Evolutionary conservation across 768 basidiomycete species (phyloP).

Genomic region (Gautieria morchelliformis): DNA sequence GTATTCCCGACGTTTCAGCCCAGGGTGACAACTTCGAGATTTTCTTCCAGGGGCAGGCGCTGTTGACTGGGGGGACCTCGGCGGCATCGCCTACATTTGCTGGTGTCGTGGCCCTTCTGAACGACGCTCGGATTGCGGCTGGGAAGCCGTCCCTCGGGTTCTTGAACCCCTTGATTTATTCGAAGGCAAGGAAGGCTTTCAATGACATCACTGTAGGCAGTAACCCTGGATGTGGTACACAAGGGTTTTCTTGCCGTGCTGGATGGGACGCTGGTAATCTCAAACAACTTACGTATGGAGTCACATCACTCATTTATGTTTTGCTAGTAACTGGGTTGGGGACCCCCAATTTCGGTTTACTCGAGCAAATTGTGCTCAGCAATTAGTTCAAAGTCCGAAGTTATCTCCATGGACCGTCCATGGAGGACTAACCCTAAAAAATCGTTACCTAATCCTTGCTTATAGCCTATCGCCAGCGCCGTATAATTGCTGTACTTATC

Average conservation of each 20-base stretch:
- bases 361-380: slow-evolving; percentile 29
- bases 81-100: slow-evolving; percentile 36
- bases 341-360: slow-evolving; percentile 17
- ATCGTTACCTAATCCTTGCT: too few relatives aligned
- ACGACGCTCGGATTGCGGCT: slow-evolving; percentile 45
- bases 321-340: slow-evolving; percentile 4
- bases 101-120: slow-evolving; percentile 33
- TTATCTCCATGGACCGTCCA: too few relatives aligned
- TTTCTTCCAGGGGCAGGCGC: neutral
- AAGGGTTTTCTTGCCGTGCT: slow-evolving; percentile 36
- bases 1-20: neutral
- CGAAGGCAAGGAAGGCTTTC: slow-evolving; percentile 26
- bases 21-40: neutral
- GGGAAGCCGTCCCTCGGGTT: slow-evolving; percentile 45
- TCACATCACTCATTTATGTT: neutral
- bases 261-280: slow-evolving; percentile 53
- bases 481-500: too few relatives aligned
- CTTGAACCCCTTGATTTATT: slow-evolving; percentile 55
- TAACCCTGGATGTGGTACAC: slow-evolving; percentile 52
- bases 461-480: too few relatives aligned
- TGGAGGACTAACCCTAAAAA: too few relatives aligned
- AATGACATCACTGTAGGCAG: slow-evolving; percentile 53
- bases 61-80: neutral
- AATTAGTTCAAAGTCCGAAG: neutral
- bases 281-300: neutral